Evolutionary conservation across 2,329 filamentous ascomycete species (phyloP), one percentile per base, ranked within the genome.

Genomic region (Beauveria sp.): DNA sequence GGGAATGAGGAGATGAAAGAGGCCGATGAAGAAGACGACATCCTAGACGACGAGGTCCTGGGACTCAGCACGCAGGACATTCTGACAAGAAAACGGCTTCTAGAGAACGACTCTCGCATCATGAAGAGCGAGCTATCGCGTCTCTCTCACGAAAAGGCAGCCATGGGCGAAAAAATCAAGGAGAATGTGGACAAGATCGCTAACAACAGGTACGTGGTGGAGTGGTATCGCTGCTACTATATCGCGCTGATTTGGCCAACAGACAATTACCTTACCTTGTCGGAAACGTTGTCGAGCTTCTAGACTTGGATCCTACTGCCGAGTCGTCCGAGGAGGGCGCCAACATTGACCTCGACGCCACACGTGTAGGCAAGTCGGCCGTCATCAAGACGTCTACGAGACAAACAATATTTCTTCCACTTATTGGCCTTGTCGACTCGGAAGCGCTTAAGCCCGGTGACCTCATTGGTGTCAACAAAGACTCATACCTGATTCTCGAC

Each of bases 301-400:
- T 99, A 65, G 95, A 99, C 71, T 88, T 99, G 55, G 96, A 99
- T 72, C 95, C 96, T 54, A 93, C 92, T 26, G 93, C 90, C 66
- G 95, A 99, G 76, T 96, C 95, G 6, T 92, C 90, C 40, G 95
- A 99, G 76, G 96, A 99, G 77, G 96, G 95, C 64, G 95, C 96
- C 70, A 99, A 99, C 75, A 98, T 99, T 74, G 95, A 99, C 74
- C 83, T 99, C 54, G 95, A 99, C 77, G 95, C 95, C 67, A 97
- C 92, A 45, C 87, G 95, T 60, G 93, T 98, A 10, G 95, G 95
- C 77, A 99, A 98, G 78, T 98, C 93, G 0, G 95, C 96, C 18
- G 95, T 99, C 70, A 99, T 99, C 84, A 99, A 99, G 82, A 99
- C 95, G 9, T 98, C 93, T 7, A 99, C 95, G 26, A 86, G 95